A percentile compares a stretch with the other conserved stretches of the same genome.
Conservation (phyloP, 768 basidiomycete species). For the Clitopilus passeckerianus region DNA sequence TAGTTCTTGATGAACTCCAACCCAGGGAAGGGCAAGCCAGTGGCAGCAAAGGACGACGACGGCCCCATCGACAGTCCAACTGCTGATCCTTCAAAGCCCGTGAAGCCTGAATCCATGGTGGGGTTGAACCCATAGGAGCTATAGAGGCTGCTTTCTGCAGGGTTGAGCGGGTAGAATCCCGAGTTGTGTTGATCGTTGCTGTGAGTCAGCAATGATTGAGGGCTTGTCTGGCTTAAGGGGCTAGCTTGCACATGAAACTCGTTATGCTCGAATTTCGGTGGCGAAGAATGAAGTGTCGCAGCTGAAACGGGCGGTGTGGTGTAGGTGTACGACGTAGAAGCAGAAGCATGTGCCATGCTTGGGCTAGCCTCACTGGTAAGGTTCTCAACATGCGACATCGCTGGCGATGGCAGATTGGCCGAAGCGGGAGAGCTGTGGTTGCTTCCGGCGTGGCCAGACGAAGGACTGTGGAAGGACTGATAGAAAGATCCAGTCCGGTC, state of each 20-base stretch:
- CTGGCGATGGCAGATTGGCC: constrained; percentile 65
- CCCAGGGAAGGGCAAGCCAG: constrained; percentile 80
- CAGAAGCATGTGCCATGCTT: constrained; percentile 34
- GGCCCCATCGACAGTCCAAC: constrained; percentile 54
- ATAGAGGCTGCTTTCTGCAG: constrained; percentile 40
- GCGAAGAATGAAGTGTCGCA: constrained; percentile 35
- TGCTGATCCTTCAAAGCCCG: constrained; percentile 32
- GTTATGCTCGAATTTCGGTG: constrained; percentile 50
- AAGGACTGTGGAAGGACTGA: constrained; percentile 54
- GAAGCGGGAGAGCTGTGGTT: constrained; percentile 76
- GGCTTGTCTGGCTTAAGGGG: constrained; percentile 29
- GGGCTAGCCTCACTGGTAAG: constrained; percentile 49
- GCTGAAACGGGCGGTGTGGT: constrained; percentile 44
- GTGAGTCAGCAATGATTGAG: constrained; percentile 42
- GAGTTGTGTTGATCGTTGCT: constrained; percentile 30
- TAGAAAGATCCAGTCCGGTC: constrained; percentile 43
- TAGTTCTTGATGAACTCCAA: constrained; percentile 83
- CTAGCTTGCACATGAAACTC: constrained; percentile 40
- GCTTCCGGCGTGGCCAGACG: constrained; percentile 39
- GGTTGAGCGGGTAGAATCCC: constrained; percentile 38
- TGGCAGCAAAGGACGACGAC: constrained; percentile 59
- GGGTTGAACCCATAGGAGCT: constrained; percentile 40
- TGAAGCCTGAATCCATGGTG: constrained; percentile 32
- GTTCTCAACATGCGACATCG: constrained; percentile 46
- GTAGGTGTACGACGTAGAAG: constrained; percentile 32